A percentile compares a stretch with the other conserved stretches of the same genome.
These are phyloP conservation scores for Hordeum vulgare DNA, from an alignment of 176 grass and related monocot genomes.

Conservation along the genomic window MorexV3_pseudomolecules_assembly NC_058524.1:505804720-505805219, in stretches of 20 bases:
- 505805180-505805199: neutral
- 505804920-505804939: neutral
- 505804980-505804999: conserved; percentile 21
- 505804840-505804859: conserved; percentile 68
- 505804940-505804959: conserved; percentile 1
- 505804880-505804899: conserved; percentile 34
- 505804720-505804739: conserved; percentile 71
- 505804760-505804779: conserved; percentile 57
- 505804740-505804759: conserved; percentile 61
- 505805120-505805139: neutral
- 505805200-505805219: too few relatives aligned
- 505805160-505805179: neutral
- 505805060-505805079: neutral
- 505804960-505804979: conserved; percentile 17
- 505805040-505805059: neutral
- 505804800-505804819: conserved; percentile 75
- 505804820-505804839: conserved; percentile 68
- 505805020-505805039: neutral
- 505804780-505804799: conserved; percentile 74
- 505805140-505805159: too few relatives aligned
- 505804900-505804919: neutral
- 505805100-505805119: neutral
- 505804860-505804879: conserved; percentile 66
- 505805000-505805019: conserved; percentile 3
- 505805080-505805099: neutral